Evolutionary conservation across 1,284 basidiomycete genomes (phyloP), one percentile per base, ranked within the genome.

Genomic region (Sanguinoderma infundibulare): DNA sequence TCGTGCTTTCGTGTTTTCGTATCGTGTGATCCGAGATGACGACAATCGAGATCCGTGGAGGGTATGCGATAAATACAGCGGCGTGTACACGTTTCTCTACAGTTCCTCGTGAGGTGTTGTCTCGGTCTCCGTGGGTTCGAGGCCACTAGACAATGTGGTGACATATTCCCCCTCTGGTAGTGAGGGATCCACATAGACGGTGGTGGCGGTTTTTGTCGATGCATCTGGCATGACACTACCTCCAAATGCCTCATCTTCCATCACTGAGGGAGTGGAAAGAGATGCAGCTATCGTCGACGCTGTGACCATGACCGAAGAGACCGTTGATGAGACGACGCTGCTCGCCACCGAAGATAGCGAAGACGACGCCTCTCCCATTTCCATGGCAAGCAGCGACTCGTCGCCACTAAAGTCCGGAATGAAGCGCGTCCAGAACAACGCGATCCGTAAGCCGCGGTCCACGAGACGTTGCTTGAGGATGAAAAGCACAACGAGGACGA

Each of bases 391-490:
- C 28, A 69, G 61, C 6, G 62, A 62, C 30, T 68, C 68, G 44
- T 71, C 69, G 4, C 64, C 57, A 54, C 67, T 58, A 59, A 73
- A 63, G 53, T 66, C 61, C 22, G 90, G 91, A 0, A 92, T 59
- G 57, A 91, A 91, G 40, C 84, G 79, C 32, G 89, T 91, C 91
- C 91, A 94, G 87, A 89, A 93, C 61, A 94, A 86, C 1, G 87
- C 90, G 5, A 93, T 75, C 42, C 86, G 79, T 44, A 93, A 53
- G 5, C 89, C 81, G 22, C 85, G 83, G 69, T 96, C 92, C 35
- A 98, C 68, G 46, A 98, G 79, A 17, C 96, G 85, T 61, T 94
- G 87, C 75, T 97, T 95, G 67, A 98, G 72, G 66, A 98, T 90
- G 70, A 93, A 96, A 14, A 89, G 81, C 9, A 95, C 87, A 36